Evolutionary conservation across 1,284 basidiomycete genomes (phyloP).

Genomic region (Hymenochaete sp.): DNA sequence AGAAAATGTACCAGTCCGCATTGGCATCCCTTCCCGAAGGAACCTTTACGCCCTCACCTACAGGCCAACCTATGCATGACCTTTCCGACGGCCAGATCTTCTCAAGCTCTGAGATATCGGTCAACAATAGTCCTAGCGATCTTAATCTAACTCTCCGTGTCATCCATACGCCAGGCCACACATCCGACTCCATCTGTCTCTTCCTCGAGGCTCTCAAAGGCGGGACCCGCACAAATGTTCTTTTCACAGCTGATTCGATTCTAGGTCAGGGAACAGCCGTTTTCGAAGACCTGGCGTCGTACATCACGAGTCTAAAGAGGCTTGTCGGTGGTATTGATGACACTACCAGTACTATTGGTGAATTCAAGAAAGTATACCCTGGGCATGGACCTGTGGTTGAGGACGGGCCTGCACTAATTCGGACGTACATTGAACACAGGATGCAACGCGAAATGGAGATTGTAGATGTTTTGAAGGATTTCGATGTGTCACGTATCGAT

Average conservation of each 20-base stretch:
- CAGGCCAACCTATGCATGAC: constrained; percentile 43
- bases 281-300: constrained; percentile 77
- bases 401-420: constrained; percentile 51
- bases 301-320: constrained; percentile 61
- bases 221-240: constrained; percentile 41
- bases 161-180: constrained; percentile 87
- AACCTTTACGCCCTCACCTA: constrained; percentile 35
- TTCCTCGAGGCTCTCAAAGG: constrained; percentile 36
- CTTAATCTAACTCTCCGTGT: constrained; percentile 50
- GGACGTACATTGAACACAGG: constrained; percentile 75
- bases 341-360: constrained; percentile 22
- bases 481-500: constrained; percentile 23
- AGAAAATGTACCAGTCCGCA: constrained; percentile 33
- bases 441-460: constrained; percentile 79
- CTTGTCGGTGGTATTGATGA: constrained; percentile 39
- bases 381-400: constrained; percentile 78
- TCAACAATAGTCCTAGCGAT: too few relatives aligned
- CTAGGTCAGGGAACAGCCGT: constrained; percentile 87
- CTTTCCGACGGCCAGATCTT: constrained; percentile 47
- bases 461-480: constrained; percentile 44
- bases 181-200: constrained; percentile 75
- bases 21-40: constrained; percentile 36
- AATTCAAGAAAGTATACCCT: constrained; percentile 60
- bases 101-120: neutral
- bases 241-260: constrained; percentile 88